These are phyloP conservation scores for Pseudogymnoascus sp. DNA, from an alignment of 2,329 filamentous ascomycete species.

Conservation along the genomic window DNA sequence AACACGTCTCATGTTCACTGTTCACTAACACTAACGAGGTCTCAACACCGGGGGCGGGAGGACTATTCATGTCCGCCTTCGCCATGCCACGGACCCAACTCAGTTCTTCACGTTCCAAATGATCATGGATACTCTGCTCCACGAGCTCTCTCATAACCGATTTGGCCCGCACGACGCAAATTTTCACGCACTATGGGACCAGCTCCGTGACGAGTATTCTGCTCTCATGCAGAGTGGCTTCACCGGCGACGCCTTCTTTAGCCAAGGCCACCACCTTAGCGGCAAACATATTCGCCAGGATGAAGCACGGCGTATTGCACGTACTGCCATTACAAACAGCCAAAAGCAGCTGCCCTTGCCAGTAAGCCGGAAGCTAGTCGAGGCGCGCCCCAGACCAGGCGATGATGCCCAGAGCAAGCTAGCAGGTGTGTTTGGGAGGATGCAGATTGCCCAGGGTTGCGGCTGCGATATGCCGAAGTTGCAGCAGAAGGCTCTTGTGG, in stretches of 20 bases:
- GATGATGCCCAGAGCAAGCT: slow-evolving; percentile 24
- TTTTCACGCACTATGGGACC: slow-evolving; percentile 83
- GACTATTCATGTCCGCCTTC: slow-evolving; percentile 74
- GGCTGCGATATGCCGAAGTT: slow-evolving; percentile 57
- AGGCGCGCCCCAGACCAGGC: slow-evolving; percentile 35
- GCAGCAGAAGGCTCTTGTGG: slow-evolving; percentile 55
- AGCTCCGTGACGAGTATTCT: slow-evolving; percentile 78
- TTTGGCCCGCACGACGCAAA: slow-evolving; percentile 73
- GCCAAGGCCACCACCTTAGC: slow-evolving; percentile 65
- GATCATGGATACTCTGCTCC: slow-evolving; percentile 83
- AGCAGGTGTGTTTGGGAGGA: slow-evolving; percentile 57
- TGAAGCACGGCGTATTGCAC: slow-evolving; percentile 67
- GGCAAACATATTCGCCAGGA: slow-evolving; percentile 55
- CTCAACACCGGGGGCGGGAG: slow-evolving; percentile 70
- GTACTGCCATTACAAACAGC: slow-evolving; percentile 65
- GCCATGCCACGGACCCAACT: slow-evolving; percentile 63
- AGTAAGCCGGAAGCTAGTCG: slow-evolving; percentile 66
- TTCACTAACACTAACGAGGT: slow-evolving; percentile 33
- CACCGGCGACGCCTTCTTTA: slow-evolving; percentile 81
- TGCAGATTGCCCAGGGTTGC: slow-evolving; percentile 67
- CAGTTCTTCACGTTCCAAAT: slow-evolving; percentile 76
- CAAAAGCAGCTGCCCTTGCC: slow-evolving; percentile 43
- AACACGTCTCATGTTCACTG: too few species aligned
- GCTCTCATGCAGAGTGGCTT: slow-evolving; percentile 72
- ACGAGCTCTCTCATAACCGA: slow-evolving; percentile 85